These are phyloP conservation scores for Globisporangium middletonii DNA, from an alignment of 352 stramenopile genomes.

Conservation along the genomic window DNA sequence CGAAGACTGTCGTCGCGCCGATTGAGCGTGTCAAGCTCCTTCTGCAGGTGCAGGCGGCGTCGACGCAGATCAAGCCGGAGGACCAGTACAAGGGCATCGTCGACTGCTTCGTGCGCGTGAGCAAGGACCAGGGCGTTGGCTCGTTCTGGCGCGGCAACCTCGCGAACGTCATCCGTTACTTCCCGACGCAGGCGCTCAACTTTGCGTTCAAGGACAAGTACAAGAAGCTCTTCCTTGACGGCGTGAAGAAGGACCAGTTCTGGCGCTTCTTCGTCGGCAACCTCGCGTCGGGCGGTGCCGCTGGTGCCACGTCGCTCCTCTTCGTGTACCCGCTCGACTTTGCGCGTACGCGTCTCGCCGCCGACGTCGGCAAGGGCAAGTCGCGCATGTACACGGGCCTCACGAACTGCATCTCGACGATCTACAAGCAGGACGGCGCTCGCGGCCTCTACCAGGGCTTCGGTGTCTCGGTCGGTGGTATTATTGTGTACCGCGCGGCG, in stretches of 20 bases:
- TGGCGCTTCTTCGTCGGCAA: conserved; percentile 98
- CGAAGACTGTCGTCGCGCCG: conserved; percentile 88
- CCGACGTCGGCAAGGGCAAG: conserved; percentile 97
- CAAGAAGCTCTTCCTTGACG: conserved; percentile 86
- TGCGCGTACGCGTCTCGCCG: conserved; percentile 97
- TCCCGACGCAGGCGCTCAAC: conserved; percentile 91
- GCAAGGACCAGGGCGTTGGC: conserved; percentile 81
- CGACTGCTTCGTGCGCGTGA: conserved; percentile 88
- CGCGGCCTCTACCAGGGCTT: conserved; percentile 98
- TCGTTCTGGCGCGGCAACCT: conserved; percentile 92
- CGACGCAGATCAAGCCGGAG: conserved; percentile 88
- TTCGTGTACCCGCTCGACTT: conserved; percentile 99
- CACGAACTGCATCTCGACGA: conserved; percentile 95
- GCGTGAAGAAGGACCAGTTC: conserved; percentile 95
- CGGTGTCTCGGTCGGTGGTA: conserved; percentile 97
- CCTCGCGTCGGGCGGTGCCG: conserved; percentile 96
- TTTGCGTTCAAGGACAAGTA: conserved; percentile 94
- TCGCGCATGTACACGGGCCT: conserved; percentile 97
- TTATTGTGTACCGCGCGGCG: conserved; percentile 97
- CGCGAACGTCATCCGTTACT: conserved; percentile 92
- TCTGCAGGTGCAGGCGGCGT: conserved; percentile 88
- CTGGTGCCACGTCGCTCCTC: conserved; percentile 94
- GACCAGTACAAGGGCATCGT: conserved; percentile 91
- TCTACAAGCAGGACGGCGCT: conserved; percentile 89
- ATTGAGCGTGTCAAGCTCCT: conserved; percentile 92